Conservation (phyloP, 2,329 filamentous ascomycete species). For the Camptophora hylomeconis region DNA sequence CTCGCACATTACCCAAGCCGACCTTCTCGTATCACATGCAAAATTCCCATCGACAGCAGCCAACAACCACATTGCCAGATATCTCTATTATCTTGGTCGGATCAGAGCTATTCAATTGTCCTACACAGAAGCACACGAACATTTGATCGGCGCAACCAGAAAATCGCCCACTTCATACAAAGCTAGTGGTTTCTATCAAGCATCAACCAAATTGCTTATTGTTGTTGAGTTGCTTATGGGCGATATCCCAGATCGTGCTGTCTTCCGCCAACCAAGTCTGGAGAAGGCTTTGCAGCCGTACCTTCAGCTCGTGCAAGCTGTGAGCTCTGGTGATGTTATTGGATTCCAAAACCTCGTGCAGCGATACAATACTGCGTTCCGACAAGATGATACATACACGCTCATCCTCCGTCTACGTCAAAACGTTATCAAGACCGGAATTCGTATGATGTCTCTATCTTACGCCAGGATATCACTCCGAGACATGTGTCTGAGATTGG, state of each 20-base stretch:
- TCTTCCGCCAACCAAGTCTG: constrained; percentile 79
- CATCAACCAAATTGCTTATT: constrained; percentile 87
- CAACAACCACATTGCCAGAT: constrained; percentile 96
- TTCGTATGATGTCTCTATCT: constrained; percentile 96
- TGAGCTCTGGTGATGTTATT: constrained; percentile 89
- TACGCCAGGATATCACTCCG: constrained; percentile 95
- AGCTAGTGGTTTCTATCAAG: constrained; percentile 88
- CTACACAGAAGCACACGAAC: constrained; percentile 93
- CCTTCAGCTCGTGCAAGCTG: constrained; percentile 84
- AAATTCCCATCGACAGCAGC: constrained; percentile 87
- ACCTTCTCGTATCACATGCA: constrained; percentile 88
- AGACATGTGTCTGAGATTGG: constrained; percentile 91
- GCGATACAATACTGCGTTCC: constrained; percentile 70
- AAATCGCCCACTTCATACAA: constrained; percentile 86
- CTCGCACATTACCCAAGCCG: constrained; percentile 92
- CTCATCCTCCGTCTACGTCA: constrained; percentile 87
- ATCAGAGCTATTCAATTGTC: constrained; percentile 92
- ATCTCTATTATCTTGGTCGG: constrained; percentile 91
- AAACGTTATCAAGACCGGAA: constrained; percentile 98
- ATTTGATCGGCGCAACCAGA: constrained; percentile 81
- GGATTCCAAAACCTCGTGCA: constrained; percentile 83
- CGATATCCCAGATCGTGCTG: constrained; percentile 88
- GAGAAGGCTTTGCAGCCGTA: constrained; percentile 85
- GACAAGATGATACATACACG: constrained; percentile 87
- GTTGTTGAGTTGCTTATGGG: constrained; percentile 97